Evolutionary conservation across 2,329 filamentous ascomycete genomes (phyloP), one percentile per base, ranked within the genome.

Genomic region (Cladosporium sp.): DNA sequence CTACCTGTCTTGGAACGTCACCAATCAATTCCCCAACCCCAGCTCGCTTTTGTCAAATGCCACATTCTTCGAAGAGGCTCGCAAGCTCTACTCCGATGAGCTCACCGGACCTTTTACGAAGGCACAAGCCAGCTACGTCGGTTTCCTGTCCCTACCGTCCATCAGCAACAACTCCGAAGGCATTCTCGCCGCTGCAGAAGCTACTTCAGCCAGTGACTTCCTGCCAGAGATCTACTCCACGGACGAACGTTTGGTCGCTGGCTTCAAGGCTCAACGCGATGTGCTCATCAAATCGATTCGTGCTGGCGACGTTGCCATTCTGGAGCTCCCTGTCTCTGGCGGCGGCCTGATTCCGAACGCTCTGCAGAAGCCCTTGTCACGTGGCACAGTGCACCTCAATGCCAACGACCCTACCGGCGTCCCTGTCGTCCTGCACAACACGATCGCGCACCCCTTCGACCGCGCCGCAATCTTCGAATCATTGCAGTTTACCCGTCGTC

Each of bases 271-370:
- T 0, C 69, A 77, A 7, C 54, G 54, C 18, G 54, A 57, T 34
- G 76, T 80, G 66, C 73, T 84, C 57, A 71, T 73, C 21, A 70
- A 81, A 30, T 21, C 41, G 18, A 47, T 61, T 34, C 73, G 67
- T 61, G 64, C 68, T 4, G 80, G 80, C 4, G 82, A 81, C 71
- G 80, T 79, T 1, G 81, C 81, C 21, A 67, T 75, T 38, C 77
- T 77, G 67, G 77, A 78, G 15, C 78, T 78, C 66, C 75, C 76
- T 2, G 62, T 73, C 6, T 52, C 32, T 59, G 54, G 54, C 15
- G 54, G 54, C 21, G 66, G 71, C 30, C 81, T 89, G 2, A 84
- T 89, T 58, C 54, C 54, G 0, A 82, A 84, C 10, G 82, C 83
- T 65, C 76, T 85, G 41, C 73, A 77, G 52, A 75, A 78, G 64